Evolutionary conservation across 257 asterid species (phyloP).

Genomic region (Lycium ferocissimum): DNA sequence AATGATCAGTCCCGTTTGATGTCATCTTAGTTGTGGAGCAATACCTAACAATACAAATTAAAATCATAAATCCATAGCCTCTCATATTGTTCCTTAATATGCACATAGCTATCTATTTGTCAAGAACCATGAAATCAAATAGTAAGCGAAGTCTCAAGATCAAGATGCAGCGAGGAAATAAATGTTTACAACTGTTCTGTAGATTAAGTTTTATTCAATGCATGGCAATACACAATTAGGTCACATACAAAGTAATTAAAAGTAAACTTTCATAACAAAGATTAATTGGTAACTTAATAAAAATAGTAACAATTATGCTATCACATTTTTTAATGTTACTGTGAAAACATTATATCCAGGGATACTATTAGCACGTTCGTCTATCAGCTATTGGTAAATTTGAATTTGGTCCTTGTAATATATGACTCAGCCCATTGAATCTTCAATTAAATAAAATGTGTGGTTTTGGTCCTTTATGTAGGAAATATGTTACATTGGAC

Average conservation of each 20-base stretch:
- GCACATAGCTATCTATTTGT: not conserved
- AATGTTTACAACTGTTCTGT: too few relatives aligned
- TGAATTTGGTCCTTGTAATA: too few relatives aligned
- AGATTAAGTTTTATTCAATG: too few relatives aligned
- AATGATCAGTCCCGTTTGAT: not conserved
- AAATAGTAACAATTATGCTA: not conserved
- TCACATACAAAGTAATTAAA: not conserved
- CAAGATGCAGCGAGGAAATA: too few relatives aligned
- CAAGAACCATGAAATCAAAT: too few relatives aligned
- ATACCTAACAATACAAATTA: conserved; percentile 32
- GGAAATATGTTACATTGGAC: too few relatives aligned
- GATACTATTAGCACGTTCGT: not conserved
- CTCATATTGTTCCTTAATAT: not conserved
- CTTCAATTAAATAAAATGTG: too few relatives aligned
- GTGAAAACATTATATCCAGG: not conserved
- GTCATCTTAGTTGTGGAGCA: conserved; percentile 32
- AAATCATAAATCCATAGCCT: conserved; percentile 20
- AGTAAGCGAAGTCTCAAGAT: too few relatives aligned
- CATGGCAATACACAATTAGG: not conserved
- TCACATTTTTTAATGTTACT: not conserved
- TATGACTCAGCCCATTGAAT: too few relatives aligned
- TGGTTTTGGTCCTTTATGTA: too few relatives aligned
- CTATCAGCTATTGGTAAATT: too few relatives aligned
- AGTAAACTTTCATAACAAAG: not conserved
- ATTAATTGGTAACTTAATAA: not conserved